A percentile compares a stretch with the other conserved stretches of the same genome.
Conservation (phyloP, 306 rosid genomes). For the Pyrus pyrifolia region DNA sequence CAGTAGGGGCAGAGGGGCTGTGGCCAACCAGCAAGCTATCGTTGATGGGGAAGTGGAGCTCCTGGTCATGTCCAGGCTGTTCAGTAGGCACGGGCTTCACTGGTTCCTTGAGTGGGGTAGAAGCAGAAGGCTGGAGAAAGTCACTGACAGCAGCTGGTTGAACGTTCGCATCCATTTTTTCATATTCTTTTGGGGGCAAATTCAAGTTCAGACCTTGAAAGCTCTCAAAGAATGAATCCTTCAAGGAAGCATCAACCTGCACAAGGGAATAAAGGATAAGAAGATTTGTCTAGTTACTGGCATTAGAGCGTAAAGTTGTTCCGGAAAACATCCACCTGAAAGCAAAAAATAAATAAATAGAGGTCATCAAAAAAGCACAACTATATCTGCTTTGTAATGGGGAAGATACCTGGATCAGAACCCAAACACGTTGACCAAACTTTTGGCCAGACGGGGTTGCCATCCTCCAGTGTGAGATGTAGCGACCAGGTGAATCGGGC, state of each 20-base stretch:
- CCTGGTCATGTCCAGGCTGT: conserved; percentile 29
- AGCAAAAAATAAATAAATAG: neutral
- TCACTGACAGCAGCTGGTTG: conserved; percentile 25
- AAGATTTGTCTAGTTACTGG: neutral
- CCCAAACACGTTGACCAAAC: conserved; percentile 97
- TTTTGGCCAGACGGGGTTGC: conserved; percentile 58
- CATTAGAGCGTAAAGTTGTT: neutral
- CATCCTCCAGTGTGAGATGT: conserved; percentile 83
- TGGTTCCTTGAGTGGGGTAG: conserved; percentile 18
- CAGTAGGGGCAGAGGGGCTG: neutral
- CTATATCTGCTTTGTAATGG: neutral
- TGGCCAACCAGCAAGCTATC: conserved; percentile 42
- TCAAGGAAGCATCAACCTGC: conserved; percentile 67
- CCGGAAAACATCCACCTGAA: conserved; percentile 51
- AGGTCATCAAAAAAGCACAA: neutral
- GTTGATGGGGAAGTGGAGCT: conserved; percentile 22
- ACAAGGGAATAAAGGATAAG: neutral
- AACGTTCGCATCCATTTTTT: conserved; percentile 37
- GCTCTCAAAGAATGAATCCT: conserved; percentile 35
- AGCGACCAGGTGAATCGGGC: conserved; percentile 64
- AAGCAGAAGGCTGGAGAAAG: conserved; percentile 22
- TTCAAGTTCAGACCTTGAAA: conserved; percentile 56
- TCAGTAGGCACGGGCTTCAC: conserved; percentile 24
- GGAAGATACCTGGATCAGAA: conserved; percentile 57
- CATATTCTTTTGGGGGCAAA: conserved; percentile 42